Evolutionary conservation across 1,284 basidiomycete species (phyloP), one percentile per base, ranked within the genome.

Genomic region (Ganoderma lucidum): DNA sequence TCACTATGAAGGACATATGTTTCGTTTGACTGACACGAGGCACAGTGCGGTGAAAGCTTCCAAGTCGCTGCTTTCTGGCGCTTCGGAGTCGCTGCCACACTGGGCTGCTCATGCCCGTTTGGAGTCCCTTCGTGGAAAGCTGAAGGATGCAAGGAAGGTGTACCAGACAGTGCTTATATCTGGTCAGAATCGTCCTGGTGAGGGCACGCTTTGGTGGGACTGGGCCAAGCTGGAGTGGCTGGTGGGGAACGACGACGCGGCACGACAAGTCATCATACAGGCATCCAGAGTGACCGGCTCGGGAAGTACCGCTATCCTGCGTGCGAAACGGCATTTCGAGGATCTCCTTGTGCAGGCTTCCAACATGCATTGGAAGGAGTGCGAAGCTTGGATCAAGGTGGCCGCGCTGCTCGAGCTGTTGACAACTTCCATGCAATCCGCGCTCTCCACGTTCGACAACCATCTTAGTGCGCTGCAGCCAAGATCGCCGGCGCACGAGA

Each of bases 141-240:
- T 85, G 6, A 86, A 89, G 56, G 92, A 94, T 9, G 94, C 95
- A 6, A 86, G 96, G 17, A 95, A 95, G 74, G 88, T 98, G 2
- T 98, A 96, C 79, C 85, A 90, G 73, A 92, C 92, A 1, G 83
- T 90, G 9, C 85, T 91, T 41, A 81, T 83, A 65, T 80, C 83
- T 2, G 79, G 81, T 14, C 67, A 80, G 32, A 75, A 75, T 9
- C 77, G 80, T 32, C 73, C 77, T 9, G 84, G 81, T 56, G 78
- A 82, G n/a, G 82, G 84, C 23, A 81, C 82, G 70, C 77, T 98
- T 53, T 96, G 94, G 93, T 94, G 92, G 83, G 89, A 93, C 62
- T 98, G 95, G 95, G 93, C 93, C 0, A 93, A 96, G 77, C 88
- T 96, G 87, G 96, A 97, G 79, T 96, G 92, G 92, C 80, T 94